Percentiles rank a stretch among this genome's conserved stretches.
phyloP scores from a whole-genome alignment of 192 early-diverging fungal genomes.

The Backusella parvicylindrica region DNA sequence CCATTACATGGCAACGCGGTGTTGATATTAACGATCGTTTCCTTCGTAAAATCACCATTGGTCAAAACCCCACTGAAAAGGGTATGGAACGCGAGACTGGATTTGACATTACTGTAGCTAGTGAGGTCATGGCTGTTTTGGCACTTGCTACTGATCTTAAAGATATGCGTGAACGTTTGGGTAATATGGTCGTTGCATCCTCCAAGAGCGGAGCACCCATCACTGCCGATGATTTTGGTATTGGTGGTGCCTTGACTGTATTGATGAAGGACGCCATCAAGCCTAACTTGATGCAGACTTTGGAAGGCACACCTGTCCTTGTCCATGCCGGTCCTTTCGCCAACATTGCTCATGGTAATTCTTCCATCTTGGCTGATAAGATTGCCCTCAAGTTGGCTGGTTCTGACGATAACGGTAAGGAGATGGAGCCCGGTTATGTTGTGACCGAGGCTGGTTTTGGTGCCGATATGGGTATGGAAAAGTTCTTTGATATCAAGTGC shows the following conservation, averaged over 20 bases:
- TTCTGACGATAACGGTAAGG: constrained; percentile 51
- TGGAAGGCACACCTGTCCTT: constrained; percentile 98
- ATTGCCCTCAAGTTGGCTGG: constrained; percentile 95
- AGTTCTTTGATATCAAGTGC: constrained; percentile 99
- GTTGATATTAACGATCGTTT: constrained; percentile 97
- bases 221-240: constrained; percentile 94
- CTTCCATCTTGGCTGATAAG: constrained; percentile 91
- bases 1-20: constrained; percentile 96
- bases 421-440: constrained; percentile 74
- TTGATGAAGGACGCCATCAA: constrained; percentile 99
- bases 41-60: constrained; percentile 87
- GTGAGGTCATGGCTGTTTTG: constrained; percentile 97
- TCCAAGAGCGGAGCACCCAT: constrained; percentile 78
- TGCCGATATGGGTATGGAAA: constrained; percentile 99
- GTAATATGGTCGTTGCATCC: constrained; percentile 92
- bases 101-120: constrained; percentile 98
- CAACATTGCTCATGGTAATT: constrained; percentile 99
- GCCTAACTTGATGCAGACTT: constrained; percentile 98
- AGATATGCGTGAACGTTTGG: constrained; percentile 93
- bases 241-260: constrained; percentile 93
- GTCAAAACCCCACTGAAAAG: constrained; percentile 84
- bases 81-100: constrained; percentile 86
- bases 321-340: constrained; percentile 99
- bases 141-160: constrained; percentile 85
- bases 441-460: constrained; percentile 99